A percentile compares a stretch with the other conserved stretches of the same genome.
phyloP scores from a whole-genome alignment of 805 yeast species.

The Ogataea saltuana region DNA sequence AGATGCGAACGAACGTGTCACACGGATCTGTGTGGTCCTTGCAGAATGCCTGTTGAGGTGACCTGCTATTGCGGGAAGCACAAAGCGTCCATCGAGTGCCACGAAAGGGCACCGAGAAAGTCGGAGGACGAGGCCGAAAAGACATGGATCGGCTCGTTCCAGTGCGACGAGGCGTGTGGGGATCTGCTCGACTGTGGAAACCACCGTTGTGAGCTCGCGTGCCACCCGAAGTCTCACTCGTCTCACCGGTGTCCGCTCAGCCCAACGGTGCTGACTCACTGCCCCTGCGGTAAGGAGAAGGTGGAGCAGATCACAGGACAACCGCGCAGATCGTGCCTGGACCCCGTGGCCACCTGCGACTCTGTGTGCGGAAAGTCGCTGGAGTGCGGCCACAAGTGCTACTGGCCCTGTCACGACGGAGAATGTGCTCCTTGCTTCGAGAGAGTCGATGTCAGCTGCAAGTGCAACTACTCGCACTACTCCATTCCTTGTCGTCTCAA shows the following conservation, averaged over 20 bases:
- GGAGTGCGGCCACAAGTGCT: conserved; percentile 74
- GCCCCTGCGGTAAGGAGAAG: conserved; percentile 77
- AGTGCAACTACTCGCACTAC: conserved; percentile 59
- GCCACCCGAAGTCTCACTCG: conserved; percentile 49
- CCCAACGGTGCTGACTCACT: conserved; percentile 59
- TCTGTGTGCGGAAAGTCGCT: conserved; percentile 60
- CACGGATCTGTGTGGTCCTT: conserved; percentile 78
- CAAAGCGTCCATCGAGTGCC: conserved; percentile 44
- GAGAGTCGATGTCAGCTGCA: conserved; percentile 53
- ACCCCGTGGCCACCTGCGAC: conserved; percentile 77
- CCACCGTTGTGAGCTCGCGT: conserved; percentile 50
- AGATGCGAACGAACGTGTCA: conserved; percentile 67
- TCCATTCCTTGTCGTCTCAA: conserved; percentile 63
- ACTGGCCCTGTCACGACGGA: conserved; percentile 73
- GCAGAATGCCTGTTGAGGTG: conserved; percentile 49
- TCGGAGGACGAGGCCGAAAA: conserved; percentile 20
- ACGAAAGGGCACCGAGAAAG: conserved; percentile 41
- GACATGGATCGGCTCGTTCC: conserved; percentile 52
- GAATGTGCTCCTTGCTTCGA: conserved; percentile 67
- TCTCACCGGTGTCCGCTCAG: conserved; percentile 56
- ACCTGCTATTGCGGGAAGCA: conserved; percentile 78
- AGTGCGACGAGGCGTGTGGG: conserved; percentile 48
- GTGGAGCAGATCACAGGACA: conserved; percentile 40
- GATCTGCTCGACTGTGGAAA: conserved; percentile 61
- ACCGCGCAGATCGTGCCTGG: conserved; percentile 62